Base-by-base conservation (phyloP, 2,329 filamentous ascomycete species). In the Colletotrichum destructivum region DNA sequence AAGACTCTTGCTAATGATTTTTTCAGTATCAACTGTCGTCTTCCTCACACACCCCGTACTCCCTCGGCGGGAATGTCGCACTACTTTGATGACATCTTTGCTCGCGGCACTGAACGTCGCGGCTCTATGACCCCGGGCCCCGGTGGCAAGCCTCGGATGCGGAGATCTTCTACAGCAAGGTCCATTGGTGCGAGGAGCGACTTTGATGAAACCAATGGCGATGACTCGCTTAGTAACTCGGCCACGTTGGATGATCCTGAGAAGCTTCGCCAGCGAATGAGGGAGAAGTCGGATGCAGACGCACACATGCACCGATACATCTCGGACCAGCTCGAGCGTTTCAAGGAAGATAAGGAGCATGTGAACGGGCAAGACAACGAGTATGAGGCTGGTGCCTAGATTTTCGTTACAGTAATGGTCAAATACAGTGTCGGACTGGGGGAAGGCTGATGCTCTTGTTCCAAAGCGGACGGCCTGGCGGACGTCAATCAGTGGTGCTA, bases 21-120 rank as follows among this genome's bases (percentile, higher is more conserved):
- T 31, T 18, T 18, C 75, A 96, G 94, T 75, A 88, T 97, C 79
- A 96, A 91, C 80, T 98, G 95, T 81, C 94, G 95, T 77, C 90
- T 98, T 16, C 95, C 96, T 1, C 94, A 98, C 78, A 98, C 96
- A 0, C 96, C 96, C 16, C 93, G 95, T 61, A 97, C 95, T 3
- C 95, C 96, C 2, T 91, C 92, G 2, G 89, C 90, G 1, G 94
- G 92, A 51, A 96, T 97, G 83, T 89, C 93, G 9, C 95, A 98
- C 81, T 98, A 98, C 86, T 98, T 98, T 79, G 96, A 98, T 78
- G 96, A 98, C 78, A 90, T 95, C 71, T 93, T 97, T 81, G 88
- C 88, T 64, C 89, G 91, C 47, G 84, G 88, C 74, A 77, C 86
- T 26, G 75, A 75, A 18, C 81, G 82, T 62, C 83, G 84, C n/a